These are phyloP conservation scores for Mimosa bimucronata DNA, from an alignment of 306 rosid genomes.

Conservation along the genomic window DNA sequence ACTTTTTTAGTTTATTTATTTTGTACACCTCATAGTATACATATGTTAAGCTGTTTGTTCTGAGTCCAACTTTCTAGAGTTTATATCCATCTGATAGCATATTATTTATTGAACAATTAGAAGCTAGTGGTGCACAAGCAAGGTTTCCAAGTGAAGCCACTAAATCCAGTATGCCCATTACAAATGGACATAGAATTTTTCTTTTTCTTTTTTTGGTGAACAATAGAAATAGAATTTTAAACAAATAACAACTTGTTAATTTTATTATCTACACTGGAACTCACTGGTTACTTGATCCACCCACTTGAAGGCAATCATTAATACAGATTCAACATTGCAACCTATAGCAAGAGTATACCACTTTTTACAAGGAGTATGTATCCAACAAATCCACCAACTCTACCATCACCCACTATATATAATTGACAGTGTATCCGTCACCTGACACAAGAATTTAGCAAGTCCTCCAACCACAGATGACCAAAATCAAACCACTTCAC, in stretches of 20 bases:
- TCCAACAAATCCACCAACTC: neutral
- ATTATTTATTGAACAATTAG: neutral
- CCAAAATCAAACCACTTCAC: neutral
- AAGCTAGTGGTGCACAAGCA: neutral
- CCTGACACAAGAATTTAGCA: neutral
- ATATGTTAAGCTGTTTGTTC: neutral
- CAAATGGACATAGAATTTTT: too few relatives aligned
- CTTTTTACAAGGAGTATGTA: neutral
- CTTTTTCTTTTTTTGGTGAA: too few relatives aligned
- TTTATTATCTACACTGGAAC: neutral
- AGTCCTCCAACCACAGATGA: neutral
- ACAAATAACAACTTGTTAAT: conserved; percentile 1
- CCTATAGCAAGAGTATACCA: neutral
- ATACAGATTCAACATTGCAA: neutral
- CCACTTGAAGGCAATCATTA: neutral
- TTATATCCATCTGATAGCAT: conserved; percentile 4
- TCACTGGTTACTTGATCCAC: neutral
- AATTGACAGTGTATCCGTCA: neutral
- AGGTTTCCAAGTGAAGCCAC: neutral
- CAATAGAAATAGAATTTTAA: neutral
- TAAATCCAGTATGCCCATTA: neutral
- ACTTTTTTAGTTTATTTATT: neutral
- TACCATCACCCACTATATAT: neutral
- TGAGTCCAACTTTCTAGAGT: neutral
- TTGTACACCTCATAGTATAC: neutral